Evolutionary conservation across 345 rosid genomes (phyloP), one percentile per base, ranked within the genome.

Genomic region (Gossypium raimondii): DNA sequence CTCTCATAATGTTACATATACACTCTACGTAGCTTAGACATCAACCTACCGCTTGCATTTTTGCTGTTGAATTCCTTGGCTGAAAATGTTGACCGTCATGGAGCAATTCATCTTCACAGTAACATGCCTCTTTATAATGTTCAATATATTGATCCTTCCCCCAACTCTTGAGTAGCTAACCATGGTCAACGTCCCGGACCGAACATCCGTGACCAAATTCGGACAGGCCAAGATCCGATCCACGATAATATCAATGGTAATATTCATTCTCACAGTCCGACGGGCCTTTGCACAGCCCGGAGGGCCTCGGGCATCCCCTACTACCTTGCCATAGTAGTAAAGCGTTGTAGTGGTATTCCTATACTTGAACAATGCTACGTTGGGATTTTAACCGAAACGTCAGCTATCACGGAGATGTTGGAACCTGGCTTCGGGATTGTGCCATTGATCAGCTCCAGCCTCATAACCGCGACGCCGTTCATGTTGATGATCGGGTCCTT

Each of bases 371-470:
- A 97, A 88, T 7, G 90, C 94, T 2, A 76, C 20, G 76, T 90
- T 94, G 0, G 94, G 93, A 66, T 92, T 94, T 90, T 94, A 76
- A 92, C 93, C 0, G 92, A 89, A 0, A 89, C 81, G 43, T 90
- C 97, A 10, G 87, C 94, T 22, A 87, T 17, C 12, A 92, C 22
- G 10, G 96, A 81, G 56, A 93, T 85, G 88, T 93, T 93, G 53
- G 77, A 63, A 8, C 92, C 93, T 10, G 91, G 87, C 51, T 76
- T 86, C 0, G 89, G 93, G 3, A 7, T 64, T 11, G 85, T 76
- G 2, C 88, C 89, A 14, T 72, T 86, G 74, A 79, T 64, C 44
- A 85, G 80, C 65, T 84, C 82, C 16, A 89, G 84, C 67, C 70
- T 77, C 11, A 85, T 78, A 82, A 93, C 38, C 8, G 79, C 81